These are phyloP conservation scores for Sanghuangporus baumii DNA, from an alignment of 1,284 basidiomycete species.

Conservation along the genomic window DNA sequence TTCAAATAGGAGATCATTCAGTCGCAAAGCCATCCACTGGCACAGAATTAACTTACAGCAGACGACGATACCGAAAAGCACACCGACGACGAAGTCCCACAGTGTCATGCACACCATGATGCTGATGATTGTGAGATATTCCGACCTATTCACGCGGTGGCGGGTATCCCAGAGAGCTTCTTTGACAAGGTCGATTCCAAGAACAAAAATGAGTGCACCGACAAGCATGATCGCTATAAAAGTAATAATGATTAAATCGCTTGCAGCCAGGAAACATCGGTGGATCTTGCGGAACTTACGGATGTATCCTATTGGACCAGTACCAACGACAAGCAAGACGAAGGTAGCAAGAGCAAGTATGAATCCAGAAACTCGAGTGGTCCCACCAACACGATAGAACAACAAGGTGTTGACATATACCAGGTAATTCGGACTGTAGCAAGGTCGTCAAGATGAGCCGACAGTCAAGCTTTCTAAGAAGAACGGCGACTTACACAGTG, in stretches of 20 bases:
- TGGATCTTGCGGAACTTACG: slow-evolving; percentile 51
- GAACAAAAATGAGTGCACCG: slow-evolving; percentile 89
- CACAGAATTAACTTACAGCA: slow-evolving; percentile 55
- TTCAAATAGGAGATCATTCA: slow-evolving; percentile 1
- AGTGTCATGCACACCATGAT: slow-evolving; percentile 90
- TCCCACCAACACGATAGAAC: slow-evolving; percentile 94
- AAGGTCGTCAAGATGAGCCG: not conserved
- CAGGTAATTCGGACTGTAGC: slow-evolving; percentile 66
- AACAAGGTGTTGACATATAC: slow-evolving; percentile 90
- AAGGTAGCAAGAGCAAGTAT: slow-evolving; percentile 78
- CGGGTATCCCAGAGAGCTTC: slow-evolving; percentile 96
- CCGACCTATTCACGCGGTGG: slow-evolving; percentile 76
- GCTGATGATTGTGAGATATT: slow-evolving; percentile 74
- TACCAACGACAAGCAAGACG: slow-evolving; percentile 76
- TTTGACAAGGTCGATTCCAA: slow-evolving; percentile 92
- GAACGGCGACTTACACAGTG: slow-evolving; percentile 54
- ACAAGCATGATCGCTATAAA: slow-evolving; percentile 79
- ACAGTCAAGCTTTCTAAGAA: not conserved
- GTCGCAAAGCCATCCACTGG: not conserved
- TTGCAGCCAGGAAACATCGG: not conserved
- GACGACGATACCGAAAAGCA: slow-evolving; percentile 87
- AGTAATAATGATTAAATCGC: not conserved
- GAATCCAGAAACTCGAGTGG: slow-evolving; percentile 78
- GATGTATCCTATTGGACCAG: slow-evolving; percentile 81
- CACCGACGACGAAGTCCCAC: slow-evolving; percentile 94